Evolutionary conservation across 768 basidiomycete genomes (phyloP).

Genomic region (Tulasnella sp.): DNA sequence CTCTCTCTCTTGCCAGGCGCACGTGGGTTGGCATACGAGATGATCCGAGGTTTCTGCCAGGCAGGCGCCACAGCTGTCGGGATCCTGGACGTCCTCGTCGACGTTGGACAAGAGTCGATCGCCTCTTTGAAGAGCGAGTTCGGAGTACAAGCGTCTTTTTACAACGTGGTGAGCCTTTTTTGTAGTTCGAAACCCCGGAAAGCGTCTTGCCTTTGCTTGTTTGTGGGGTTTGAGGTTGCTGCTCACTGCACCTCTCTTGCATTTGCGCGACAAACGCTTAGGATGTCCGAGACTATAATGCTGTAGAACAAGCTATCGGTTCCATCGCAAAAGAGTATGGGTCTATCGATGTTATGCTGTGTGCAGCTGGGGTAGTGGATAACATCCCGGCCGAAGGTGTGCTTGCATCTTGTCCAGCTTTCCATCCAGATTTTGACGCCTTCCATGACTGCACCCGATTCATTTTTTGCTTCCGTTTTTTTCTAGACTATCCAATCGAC

Average conservation of each 20-base stretch:
- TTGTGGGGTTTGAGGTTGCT: background rate
- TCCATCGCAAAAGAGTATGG: constrained; percentile 26
- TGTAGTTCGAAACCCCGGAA: background rate
- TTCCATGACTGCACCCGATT: background rate
- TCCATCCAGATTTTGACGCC: background rate
- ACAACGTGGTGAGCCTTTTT: constrained; percentile 15
- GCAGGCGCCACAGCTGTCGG: constrained; percentile 22
- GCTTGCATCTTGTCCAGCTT: background rate
- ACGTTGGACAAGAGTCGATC: constrained; percentile 16
- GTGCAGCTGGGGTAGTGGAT: constrained; percentile 24
- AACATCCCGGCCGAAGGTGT: constrained; percentile 23
- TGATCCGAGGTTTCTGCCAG: constrained; percentile 25
- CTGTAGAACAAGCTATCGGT: constrained; percentile 22
- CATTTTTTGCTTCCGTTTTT: background rate
- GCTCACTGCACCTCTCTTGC: background rate
- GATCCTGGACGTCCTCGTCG: constrained; percentile 25
- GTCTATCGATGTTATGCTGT: constrained; percentile 23
- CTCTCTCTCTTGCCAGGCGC: constrained; percentile 19
- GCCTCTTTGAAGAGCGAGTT: constrained; percentile 22
- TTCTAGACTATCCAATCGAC: constrained; percentile 21
- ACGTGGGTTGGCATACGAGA: constrained; percentile 26
- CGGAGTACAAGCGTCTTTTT: constrained; percentile 23
- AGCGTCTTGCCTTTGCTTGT: background rate
- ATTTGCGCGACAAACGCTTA: background rate
- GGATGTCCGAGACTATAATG: constrained; percentile 27